These are phyloP conservation scores for Apiotrichum siamense DNA, from an alignment of 1,284 basidiomycete genomes.

Conservation along the genomic window DNA sequence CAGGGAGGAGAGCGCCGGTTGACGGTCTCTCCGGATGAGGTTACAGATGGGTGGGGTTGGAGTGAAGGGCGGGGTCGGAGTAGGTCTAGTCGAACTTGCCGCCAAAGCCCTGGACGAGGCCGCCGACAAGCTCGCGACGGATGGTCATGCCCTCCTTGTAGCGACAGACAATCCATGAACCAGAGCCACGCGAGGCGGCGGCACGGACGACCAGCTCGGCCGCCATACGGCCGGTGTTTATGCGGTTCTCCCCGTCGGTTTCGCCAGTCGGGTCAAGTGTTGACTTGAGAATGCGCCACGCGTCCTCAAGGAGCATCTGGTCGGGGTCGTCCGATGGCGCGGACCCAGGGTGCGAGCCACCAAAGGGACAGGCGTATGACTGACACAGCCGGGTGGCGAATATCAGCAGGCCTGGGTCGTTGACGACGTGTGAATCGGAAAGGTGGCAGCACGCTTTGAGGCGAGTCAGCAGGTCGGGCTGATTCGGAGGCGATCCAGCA, in stretches of 20 bases:
- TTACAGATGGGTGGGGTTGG: neutral
- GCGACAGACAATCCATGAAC: conserved; percentile 39
- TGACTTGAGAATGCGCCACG: conserved; percentile 39
- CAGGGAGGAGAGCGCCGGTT: neutral
- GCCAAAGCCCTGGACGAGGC: conserved; percentile 42
- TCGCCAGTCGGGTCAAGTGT: conserved; percentile 42
- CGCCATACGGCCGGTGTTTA: conserved; percentile 47
- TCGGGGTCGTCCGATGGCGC: conserved; percentile 34
- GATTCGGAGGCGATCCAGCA: conserved; percentile 10
- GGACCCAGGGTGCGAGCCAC: conserved; percentile 33
- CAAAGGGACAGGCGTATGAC: conserved; percentile 39
- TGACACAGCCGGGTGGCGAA: conserved; percentile 47
- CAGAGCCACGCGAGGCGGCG: conserved; percentile 30
- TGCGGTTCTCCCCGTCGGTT: conserved; percentile 42
- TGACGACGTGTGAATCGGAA: conserved; percentile 46
- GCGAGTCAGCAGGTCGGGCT: conserved; percentile 44
- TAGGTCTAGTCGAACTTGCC: conserved; percentile 33
- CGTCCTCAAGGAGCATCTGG: conserved; percentile 41
- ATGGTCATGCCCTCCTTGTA: conserved; percentile 44
- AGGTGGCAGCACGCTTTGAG: conserved; percentile 46
- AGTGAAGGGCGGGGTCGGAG: neutral
- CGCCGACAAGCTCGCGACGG: conserved; percentile 34
- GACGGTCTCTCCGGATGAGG: neutral
- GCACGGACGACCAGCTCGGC: conserved; percentile 45
- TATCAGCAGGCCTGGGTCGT: conserved; percentile 45